Base-by-base conservation (phyloP, 148 eudicot species). In the Talinum fruticosum region DNA sequence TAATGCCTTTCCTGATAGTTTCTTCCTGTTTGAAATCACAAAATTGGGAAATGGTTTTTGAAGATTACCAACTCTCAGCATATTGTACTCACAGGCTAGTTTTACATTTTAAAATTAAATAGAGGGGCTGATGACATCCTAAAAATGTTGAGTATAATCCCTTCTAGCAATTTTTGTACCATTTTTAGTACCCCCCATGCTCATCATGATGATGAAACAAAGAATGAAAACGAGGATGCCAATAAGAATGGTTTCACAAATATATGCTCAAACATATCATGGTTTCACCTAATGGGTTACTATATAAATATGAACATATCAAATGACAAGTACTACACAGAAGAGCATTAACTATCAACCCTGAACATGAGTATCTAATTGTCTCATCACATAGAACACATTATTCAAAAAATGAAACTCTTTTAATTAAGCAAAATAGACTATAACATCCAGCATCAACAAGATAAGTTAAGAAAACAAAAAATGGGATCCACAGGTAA, bases 1-100 rank as follows among this genome's bases (percentile, higher is more conserved):
- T 57, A 23, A 85, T 61, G 24, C 85, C 90, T 76, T 85, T 87
- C 82, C 69, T 75, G 38, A 85, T 78, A 73, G 61, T 75, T 37
- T 83, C 88, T 66, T 85, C 86, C 88, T 86, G 76, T 73, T 80
- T 33, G 26, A 59, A 47, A 44, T 30, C n/a, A 21, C 65, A 78
- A 8, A 6, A 49, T 73, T 66, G 59, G 65, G 24, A 33, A 74
- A 62, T 33, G 18, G 57, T 49, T 19, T 10, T 24, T 21, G 0
- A 6, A 21, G 14, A 28, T 51, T 73, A 13, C 2, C 7, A 66
- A 35, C 45, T 29, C 36, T 65, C 61, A 61, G 66, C 62, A 62
- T 61, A 36, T 65, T 62, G 44, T 24, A 37, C 28, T 74, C 53
- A 32, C 34, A 26, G 13, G 19, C 57, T 51, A 19, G 57, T 51